These are phyloP conservation scores for Marvania coccoides DNA, from an alignment of 139 green algal genomes.

Conservation along the genomic window DNA sequence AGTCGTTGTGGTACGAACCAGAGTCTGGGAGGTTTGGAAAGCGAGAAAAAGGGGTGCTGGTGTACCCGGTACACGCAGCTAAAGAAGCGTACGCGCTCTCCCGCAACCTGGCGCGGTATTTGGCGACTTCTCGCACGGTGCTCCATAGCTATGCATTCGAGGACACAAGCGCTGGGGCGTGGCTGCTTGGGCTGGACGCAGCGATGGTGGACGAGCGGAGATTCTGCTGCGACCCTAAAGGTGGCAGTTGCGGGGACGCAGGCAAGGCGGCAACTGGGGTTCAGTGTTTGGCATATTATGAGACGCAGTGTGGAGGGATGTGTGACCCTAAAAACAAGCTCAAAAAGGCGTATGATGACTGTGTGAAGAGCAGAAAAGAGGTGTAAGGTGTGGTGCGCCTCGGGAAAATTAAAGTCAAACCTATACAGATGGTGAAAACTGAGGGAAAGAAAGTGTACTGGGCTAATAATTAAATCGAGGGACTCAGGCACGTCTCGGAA, in stretches of 20 bases:
- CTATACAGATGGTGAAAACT: too few species aligned
- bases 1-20: conserved; percentile 51
- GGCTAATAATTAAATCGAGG: too few species aligned
- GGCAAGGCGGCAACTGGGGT: background rate
- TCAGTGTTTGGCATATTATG: background rate
- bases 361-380: too few species aligned
- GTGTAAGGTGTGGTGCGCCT: too few species aligned
- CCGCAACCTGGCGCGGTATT: conserved; percentile 41
- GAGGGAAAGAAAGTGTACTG: too few species aligned
- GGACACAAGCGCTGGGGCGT: conserved; percentile 64
- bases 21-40: conserved; percentile 57
- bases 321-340: background rate
- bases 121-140: conserved; percentile 39
- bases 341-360: background rate
- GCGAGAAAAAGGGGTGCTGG: background rate
- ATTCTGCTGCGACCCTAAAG: conserved; percentile 46
- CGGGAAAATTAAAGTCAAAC: too few species aligned
- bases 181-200: conserved; percentile 64
- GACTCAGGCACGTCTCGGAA: too few species aligned
- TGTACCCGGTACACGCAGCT: background rate
- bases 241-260: background rate
- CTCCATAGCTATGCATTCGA: conserved; percentile 64
- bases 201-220: conserved; percentile 49
- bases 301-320: background rate
- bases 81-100: conserved; percentile 50